phyloP scores from a whole-genome alignment of 495 filamentous ascomycete genomes.

The Aspergillus cristatus region DNA sequence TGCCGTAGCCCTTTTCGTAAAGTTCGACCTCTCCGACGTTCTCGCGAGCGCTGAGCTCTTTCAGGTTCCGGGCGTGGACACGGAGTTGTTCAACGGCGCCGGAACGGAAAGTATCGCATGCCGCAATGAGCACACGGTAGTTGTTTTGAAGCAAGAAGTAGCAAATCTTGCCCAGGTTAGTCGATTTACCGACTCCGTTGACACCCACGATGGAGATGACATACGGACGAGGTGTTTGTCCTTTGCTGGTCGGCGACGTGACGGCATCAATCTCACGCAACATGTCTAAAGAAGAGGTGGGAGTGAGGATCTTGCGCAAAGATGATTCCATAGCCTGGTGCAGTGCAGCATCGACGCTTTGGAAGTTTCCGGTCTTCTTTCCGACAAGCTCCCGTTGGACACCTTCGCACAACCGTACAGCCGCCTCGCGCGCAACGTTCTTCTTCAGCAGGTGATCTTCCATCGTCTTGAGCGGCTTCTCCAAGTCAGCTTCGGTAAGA shows the following conservation, averaged over 20 bases:
- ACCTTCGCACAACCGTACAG: conserved; percentile 80
- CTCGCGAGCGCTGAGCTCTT: conserved; percentile 74
- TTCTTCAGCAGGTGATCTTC: conserved; percentile 90
- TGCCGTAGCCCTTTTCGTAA: conserved; percentile 95
- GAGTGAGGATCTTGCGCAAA: conserved; percentile 87
- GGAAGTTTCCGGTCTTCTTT: conserved; percentile 86
- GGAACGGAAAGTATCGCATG: conserved; percentile 94
- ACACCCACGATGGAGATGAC: conserved; percentile 97
- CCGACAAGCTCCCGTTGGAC: conserved; percentile 84
- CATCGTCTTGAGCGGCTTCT: conserved; percentile 90
- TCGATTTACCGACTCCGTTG: conserved; percentile 96
- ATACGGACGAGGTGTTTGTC: conserved; percentile 63
- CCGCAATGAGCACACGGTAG: conserved; percentile 89
- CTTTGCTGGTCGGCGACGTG: conserved; percentile 46
- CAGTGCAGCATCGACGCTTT: conserved; percentile 79
- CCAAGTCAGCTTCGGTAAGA: conserved; percentile 75
- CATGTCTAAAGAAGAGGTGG: conserved; percentile 87
- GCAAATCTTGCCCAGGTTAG: conserved; percentile 91
- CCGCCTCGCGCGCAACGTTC: conserved; percentile 93
- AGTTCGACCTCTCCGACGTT: conserved; percentile 71
- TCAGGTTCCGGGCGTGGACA: conserved; percentile 85
- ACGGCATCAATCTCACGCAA: conserved; percentile 84
- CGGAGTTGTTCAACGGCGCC: conserved; percentile 95
- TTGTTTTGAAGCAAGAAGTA: conserved; percentile 97
- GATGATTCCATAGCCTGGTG: conserved; percentile 80